Evolutionary conservation across 108 stramenopile genomes (phyloP).

Genomic region (Cyclotella baltica): DNA sequence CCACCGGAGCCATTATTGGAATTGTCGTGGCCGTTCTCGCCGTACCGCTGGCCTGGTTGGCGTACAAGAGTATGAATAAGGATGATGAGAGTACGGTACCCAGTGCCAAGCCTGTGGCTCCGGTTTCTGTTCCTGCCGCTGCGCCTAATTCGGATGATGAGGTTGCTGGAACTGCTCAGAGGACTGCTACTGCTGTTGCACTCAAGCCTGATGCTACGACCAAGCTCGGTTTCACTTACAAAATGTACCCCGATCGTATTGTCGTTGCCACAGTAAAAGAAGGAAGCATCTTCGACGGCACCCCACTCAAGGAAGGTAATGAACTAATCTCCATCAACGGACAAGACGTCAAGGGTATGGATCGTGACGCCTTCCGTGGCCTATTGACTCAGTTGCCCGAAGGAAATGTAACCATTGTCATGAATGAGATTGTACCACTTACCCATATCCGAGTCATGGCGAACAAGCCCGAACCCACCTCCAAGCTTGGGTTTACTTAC

Average conservation of each 20-base stretch:
- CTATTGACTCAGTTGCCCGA: neutral
- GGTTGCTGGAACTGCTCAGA: neutral
- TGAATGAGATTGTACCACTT: slow-evolving; percentile 7
- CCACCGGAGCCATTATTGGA: slow-evolving; percentile 2
- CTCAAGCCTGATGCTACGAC: neutral
- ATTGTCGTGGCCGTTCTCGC: slow-evolving; percentile 1
- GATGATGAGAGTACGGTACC: neutral
- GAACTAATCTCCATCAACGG: slow-evolving; percentile 15
- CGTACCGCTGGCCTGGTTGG: neutral
- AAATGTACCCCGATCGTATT: neutral
- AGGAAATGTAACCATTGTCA: slow-evolving; percentile 1
- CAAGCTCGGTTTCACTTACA: slow-evolving; percentile 12
- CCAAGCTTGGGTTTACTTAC: slow-evolving; percentile 12
- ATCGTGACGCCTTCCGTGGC: neutral
- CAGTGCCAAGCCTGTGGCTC: neutral
- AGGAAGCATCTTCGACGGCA: slow-evolving; percentile 6
- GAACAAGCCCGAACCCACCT: neutral
- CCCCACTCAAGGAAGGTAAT: slow-evolving; percentile 4
- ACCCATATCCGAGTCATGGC: neutral
- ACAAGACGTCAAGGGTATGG: neutral
- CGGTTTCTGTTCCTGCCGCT: neutral
- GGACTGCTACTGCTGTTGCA: neutral
- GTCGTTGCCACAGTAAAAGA: neutral
- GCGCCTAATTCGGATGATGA: slow-evolving; percentile 9
- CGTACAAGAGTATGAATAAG: neutral